Base-by-base conservation (phyloP, 1,139 yeast genomes). In the Magnusiomyces suaveolens region DNA sequence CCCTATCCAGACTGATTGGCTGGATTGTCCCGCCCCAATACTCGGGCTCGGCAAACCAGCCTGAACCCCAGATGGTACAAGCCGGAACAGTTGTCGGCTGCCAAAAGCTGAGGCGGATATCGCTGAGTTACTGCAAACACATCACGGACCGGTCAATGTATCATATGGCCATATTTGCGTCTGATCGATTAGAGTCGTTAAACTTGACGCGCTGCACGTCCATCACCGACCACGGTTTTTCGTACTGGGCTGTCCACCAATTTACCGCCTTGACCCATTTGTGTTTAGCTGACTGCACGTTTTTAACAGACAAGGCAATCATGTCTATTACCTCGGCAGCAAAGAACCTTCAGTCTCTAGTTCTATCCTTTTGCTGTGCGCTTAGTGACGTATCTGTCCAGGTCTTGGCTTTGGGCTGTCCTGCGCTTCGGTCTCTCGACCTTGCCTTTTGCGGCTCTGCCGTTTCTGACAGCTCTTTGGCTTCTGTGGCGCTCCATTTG, bases 401-500 rank as follows among this genome's bases (percentile, higher is more conserved):
- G 58, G 81, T 82, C 1, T 68, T 85, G 33, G 76, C 85, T 56
- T 69, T 82, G 26, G 86, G 87, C 10, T 83, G 88, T 62, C 83
- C 80, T 50, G 69, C 74, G 25, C 68, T 85, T 54, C 67, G 73
- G 53, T 69, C 71, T 38, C 70, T 85, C 54, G 83, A 83, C 60
- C 66, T 84, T 52, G 81, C 87, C 14, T 85, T 83, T 63, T 85
- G 92, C 69, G 92, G 92, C 1, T 79, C 86, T 51, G 90, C 92
- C 0, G 88, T 85, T 2, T 81, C 87, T 63, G 92, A 85, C 63
- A 76, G 83, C 24, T 81, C 87, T 0, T 67, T 84, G 49, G 75
- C 80, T 33, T 78, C 84, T 0, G 74, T 85, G n/a, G 81, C 87
- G 1, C 68, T 82, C 48, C 81, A 79, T 56, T 67, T 81, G 55